A percentile compares a stretch with the other conserved stretches of the same genome.
Conservation (phyloP, 176 grass and related monocot species). For the Cymbopogon citratus region DNA sequence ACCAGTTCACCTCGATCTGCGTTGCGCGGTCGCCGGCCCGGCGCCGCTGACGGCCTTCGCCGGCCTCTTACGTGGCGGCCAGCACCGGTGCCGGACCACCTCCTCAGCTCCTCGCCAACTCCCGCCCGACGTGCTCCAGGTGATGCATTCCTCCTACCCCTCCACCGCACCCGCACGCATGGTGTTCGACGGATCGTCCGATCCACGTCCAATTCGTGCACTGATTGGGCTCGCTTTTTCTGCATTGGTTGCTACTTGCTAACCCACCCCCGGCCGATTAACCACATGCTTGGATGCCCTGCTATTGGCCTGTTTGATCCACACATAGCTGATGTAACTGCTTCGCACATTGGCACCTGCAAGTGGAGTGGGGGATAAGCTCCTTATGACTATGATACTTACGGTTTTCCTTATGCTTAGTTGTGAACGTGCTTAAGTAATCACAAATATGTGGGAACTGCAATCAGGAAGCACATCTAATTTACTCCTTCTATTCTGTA, state of each 20-base stretch:
- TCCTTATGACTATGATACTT: neutral
- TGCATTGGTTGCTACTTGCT: neutral
- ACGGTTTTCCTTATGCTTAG: neutral
- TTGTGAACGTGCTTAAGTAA: neutral
- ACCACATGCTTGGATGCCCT: neutral
- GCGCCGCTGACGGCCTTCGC: neutral
- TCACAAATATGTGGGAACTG: neutral
- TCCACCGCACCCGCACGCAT: neutral
- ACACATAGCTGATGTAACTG: neutral
- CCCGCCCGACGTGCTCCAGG: neutral
- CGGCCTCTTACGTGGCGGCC: neutral
- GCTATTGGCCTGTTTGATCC: neutral
- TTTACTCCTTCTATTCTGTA: neutral
- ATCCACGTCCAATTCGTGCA: neutral
- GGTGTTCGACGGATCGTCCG: neutral
- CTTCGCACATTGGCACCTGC: neutral
- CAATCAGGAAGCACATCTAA: neutral
- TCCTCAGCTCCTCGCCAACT: neutral
- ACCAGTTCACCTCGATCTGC: neutral
- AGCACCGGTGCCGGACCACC: neutral
- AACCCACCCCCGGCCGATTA: neutral
- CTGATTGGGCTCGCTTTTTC: neutral
- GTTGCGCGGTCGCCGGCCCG: neutral
- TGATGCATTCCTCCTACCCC: neutral
- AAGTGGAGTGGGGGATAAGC: neutral